Evolutionary conservation across 1,284 basidiomycete genomes (phyloP).

Genomic region (Ganoderma leucocontextum): DNA sequence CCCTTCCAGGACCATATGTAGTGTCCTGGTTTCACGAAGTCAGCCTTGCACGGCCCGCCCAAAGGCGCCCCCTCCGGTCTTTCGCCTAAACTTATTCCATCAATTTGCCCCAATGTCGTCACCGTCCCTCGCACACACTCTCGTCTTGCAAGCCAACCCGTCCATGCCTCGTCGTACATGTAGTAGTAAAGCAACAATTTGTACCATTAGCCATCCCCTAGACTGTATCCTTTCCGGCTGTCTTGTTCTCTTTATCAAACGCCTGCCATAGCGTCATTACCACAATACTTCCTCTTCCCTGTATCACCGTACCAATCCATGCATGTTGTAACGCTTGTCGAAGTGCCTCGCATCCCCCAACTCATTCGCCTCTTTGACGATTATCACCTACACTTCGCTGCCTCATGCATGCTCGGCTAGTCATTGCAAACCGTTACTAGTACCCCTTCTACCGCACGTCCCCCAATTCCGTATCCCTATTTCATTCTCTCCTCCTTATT

Average conservation of each 20-base stretch:
- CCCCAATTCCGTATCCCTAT: not conserved
- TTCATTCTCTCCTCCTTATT: not conserved
- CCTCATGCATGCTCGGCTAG: not conserved
- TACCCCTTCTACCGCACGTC: not conserved
- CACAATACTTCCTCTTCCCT: not conserved
- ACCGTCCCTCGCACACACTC: not conserved
- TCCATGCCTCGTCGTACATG: not conserved
- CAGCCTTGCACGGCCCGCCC: not conserved
- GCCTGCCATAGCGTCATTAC: not conserved
- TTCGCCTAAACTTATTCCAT: conserved; percentile 4
- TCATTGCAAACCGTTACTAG: not conserved
- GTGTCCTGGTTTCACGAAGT: not conserved
- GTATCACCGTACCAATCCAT: not conserved
- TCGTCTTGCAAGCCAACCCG: not conserved
- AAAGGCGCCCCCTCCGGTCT: not conserved
- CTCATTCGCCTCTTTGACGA: not conserved
- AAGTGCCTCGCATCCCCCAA: not conserved
- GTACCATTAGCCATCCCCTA: conserved; percentile 5
- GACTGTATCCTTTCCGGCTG: not conserved
- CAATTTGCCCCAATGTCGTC: not conserved
- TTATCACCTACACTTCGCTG: not conserved
- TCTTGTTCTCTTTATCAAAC: not conserved
- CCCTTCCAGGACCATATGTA: not conserved
- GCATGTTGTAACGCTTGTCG: not conserved
- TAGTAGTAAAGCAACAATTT: not conserved